Conservation (phyloP, 108 stramenopile genomes). For the Cyclostephanos tholiformis region DNA sequence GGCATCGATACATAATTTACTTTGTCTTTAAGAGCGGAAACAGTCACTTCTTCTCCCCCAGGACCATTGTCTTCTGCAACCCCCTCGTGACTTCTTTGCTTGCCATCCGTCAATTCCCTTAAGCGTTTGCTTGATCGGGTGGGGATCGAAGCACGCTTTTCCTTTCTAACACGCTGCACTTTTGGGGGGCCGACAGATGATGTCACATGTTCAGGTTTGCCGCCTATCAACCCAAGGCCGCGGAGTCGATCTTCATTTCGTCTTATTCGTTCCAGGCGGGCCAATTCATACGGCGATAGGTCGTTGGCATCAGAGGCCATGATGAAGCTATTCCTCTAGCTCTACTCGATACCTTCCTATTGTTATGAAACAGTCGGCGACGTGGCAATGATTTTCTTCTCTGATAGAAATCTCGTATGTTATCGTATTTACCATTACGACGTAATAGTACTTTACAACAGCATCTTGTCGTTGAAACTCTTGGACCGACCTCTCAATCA, state of each 20-base stretch:
- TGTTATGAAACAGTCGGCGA: too few species aligned
- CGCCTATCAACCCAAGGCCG: slow-evolving; percentile 19
- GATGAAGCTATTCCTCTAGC: too few species aligned
- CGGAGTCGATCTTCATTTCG: slow-evolving; percentile 30
- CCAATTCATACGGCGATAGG: slow-evolving; percentile 37
- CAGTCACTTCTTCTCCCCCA: slow-evolving; percentile 3
- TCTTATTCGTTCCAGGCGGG: slow-evolving; percentile 36
- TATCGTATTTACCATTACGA: too few species aligned
- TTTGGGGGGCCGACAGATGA: not conserved
- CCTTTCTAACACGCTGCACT: not conserved
- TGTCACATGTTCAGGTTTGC: not conserved
- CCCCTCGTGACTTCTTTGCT: slow-evolving; percentile 2
- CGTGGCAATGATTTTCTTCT: too few species aligned
- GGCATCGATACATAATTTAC: slow-evolving; percentile 27
- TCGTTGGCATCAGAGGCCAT: slow-evolving; percentile 1
- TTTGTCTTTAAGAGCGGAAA: not conserved
- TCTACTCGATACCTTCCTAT: too few species aligned
- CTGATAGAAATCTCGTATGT: too few species aligned
- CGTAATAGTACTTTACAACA: too few species aligned
- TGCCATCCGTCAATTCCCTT: slow-evolving; percentile 19
- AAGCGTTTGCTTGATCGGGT: slow-evolving; percentile 33
- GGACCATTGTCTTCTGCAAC: slow-evolving; percentile 1
- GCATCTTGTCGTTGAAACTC: too few species aligned
- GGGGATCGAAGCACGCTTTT: slow-evolving; percentile 12
- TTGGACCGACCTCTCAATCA: too few species aligned